Evolutionary conservation across 331 rosid species (phyloP), one percentile per base, ranked within the genome.

Genomic region (Prunus yedoensis): DNA sequence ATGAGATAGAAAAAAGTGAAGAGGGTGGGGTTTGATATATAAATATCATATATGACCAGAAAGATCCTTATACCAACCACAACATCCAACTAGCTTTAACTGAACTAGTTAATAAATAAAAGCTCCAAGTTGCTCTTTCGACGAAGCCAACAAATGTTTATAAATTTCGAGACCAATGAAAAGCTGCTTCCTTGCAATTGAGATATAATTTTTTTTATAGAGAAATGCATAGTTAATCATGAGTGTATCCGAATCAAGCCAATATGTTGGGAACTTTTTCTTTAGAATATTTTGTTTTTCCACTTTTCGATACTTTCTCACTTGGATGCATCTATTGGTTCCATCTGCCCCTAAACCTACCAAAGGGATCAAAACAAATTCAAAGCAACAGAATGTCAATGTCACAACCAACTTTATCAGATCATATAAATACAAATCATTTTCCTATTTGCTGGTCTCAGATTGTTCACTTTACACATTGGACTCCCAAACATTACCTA

Each of bases 321-420:
- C 38, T 80, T 62, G 76, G 72, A 83, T 81, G 73, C 84, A 52
- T 87, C 85, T 25, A 82, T 87, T 82, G 82, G 80, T 81, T 82
- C 85, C 83, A 69, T 79, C 72, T 68, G 74, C 68, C 74, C 73
- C 56, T 1, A 57, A 72, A 85, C 86, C 88, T 60, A 79, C 78
- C 86, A 82, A 83, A 57, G 58, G 72, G 67, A 85, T 76, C 78
- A 75, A 83, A 74, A 74, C 79, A 77, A 82, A 57, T 63, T 64
- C 73, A 79, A 80, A 70, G 45, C 47, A 75, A 77, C 81, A 71
- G 61, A 66, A 87, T 66, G 87, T 81, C 87, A 73, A 81, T 54
- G 77, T 88, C 88, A 70, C 21, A 58, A 57, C 68, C 66, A 71
- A 74, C 85, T 74, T 82, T 50, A 67, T 67, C 52, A 78, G 62